phyloP scores from a whole-genome alignment of 1,284 basidiomycete genomes.

The Ganoderma sinense region DNA sequence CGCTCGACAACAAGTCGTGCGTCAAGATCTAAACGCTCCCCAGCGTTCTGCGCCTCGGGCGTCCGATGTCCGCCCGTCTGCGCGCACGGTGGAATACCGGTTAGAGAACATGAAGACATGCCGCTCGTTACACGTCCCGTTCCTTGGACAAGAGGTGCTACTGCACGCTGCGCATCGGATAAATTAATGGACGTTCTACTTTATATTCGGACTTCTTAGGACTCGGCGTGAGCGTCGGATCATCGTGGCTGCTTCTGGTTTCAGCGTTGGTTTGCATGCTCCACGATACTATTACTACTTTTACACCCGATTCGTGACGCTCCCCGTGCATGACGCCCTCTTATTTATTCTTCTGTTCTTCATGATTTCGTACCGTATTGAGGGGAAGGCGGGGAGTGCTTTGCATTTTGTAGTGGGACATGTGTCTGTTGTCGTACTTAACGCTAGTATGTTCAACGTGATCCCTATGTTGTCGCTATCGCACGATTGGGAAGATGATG shows the following conservation, averaged over 20 bases:
- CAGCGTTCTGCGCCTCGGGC: constrained; percentile 3
- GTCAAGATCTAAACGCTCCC: constrained; percentile 47
- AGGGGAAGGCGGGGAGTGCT: constrained; percentile 15
- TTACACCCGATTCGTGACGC: constrained; percentile 22
- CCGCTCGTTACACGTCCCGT: constrained; percentile 23
- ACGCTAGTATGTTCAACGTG: constrained; percentile 8
- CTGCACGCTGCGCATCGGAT: constrained; percentile 9
- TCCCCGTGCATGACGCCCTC: constrained; percentile 14
- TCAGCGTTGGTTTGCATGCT: constrained; percentile 16
- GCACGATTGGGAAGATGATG: not conserved
- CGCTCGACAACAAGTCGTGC: constrained; percentile 61
- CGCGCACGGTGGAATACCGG: constrained; percentile 4
- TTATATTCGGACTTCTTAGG: constrained; percentile 15
- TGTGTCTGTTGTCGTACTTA: constrained; percentile 18
- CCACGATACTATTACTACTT: constrained; percentile 16
- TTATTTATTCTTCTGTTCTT: constrained; percentile 22
- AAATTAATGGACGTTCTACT: constrained; percentile 16
- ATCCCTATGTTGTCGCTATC: not conserved
- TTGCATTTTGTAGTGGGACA: constrained; percentile 16
- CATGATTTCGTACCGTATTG: constrained; percentile 5
- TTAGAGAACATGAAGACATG: constrained; percentile 25
- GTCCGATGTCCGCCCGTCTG: not conserved
- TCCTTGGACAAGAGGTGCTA: constrained; percentile 21
- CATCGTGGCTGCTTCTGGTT: constrained; percentile 17
- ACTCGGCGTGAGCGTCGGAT: constrained; percentile 17